These are phyloP conservation scores for Penicillium sp. DNA, from an alignment of 2,329 filamentous ascomycete genomes.

Conservation along the genomic window DNA sequence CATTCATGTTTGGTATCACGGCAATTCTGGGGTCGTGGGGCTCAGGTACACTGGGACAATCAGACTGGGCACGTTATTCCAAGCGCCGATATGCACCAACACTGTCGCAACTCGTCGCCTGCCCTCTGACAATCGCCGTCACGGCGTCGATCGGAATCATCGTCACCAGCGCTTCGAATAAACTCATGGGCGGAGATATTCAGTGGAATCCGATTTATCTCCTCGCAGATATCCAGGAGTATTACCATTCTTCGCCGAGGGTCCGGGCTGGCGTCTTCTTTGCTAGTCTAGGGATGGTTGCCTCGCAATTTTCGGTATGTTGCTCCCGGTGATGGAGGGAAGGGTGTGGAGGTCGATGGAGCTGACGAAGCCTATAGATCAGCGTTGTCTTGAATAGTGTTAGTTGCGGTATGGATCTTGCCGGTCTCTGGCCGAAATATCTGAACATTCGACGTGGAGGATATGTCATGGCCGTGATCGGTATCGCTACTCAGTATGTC, in stretches of 20 bases:
- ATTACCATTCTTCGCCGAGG: conserved; percentile 3
- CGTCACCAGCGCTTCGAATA: conserved; percentile 3
- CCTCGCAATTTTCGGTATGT: conserved; percentile 49
- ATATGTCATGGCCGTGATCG: conserved; percentile 34
- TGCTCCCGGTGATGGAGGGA: background rate
- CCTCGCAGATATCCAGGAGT: conserved; percentile 9
- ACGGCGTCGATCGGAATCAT: conserved; percentile 12
- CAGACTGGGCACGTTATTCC: conserved; percentile 7
- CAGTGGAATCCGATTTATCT: conserved; percentile 16
- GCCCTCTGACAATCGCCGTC: background rate
- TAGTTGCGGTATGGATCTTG: conserved; percentile 57
- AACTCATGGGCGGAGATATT: conserved; percentile 5
- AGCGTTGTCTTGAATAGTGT: conserved; percentile 27
- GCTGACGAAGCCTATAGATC: conserved; percentile 50
- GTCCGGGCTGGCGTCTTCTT: conserved; percentile 12
- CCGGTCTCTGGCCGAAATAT: conserved; percentile 57
- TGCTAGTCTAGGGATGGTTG: conserved; percentile 35
- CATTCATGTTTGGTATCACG: conserved; percentile 14
- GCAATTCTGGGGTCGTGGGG: conserved; percentile 11
- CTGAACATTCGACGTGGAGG: conserved; percentile 62
- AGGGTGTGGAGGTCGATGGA: conserved; percentile 44
- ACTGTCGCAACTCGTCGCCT: conserved; percentile 7
- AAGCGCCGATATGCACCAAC: conserved; percentile 13
- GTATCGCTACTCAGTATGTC: conserved; percentile 13
- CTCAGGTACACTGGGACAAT: conserved; percentile 3